phyloP scores from a whole-genome alignment of 139 green algal genomes.

The Chlamydomonas sp. region DNA sequence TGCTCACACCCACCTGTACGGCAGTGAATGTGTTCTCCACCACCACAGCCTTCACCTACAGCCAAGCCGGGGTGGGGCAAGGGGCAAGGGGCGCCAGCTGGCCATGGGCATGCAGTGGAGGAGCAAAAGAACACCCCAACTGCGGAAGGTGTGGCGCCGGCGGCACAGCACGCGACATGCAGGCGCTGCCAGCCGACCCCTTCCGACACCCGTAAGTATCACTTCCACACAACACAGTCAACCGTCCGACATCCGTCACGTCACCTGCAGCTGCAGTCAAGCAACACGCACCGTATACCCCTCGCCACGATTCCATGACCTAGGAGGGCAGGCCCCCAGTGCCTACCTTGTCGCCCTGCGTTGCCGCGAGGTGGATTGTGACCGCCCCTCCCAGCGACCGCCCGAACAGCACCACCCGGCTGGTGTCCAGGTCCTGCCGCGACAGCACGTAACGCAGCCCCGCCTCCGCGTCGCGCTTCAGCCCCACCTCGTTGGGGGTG shows the following conservation, averaged over 20 bases:
- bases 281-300: neutral
- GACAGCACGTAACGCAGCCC: constrained; percentile 67
- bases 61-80: neutral
- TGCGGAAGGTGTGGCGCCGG: neutral
- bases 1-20: constrained; percentile 63
- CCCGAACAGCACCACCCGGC: constrained; percentile 79
- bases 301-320: neutral
- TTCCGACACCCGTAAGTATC: neutral
- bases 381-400: constrained; percentile 88
- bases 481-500: constrained; percentile 72
- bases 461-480: constrained; percentile 79
- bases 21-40: constrained; percentile 92
- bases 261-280: neutral
- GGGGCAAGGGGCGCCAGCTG: neutral
- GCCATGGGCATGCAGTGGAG: neutral
- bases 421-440: constrained; percentile 62
- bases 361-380: constrained; percentile 72
- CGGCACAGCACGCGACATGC: neutral
- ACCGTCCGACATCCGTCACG: neutral
- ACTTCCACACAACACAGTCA: neutral
- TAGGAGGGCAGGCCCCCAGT: neutral
- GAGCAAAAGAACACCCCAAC: neutral
- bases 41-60: constrained; percentile 70
- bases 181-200: neutral
- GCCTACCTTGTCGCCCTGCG: constrained; percentile 67